A percentile compares a stretch with the other conserved stretches of the same genome.
These are phyloP conservation scores for Paramecium biaurelia DNA, from an alignment of 73 alveolate species.

Conservation along the genomic window DNA sequence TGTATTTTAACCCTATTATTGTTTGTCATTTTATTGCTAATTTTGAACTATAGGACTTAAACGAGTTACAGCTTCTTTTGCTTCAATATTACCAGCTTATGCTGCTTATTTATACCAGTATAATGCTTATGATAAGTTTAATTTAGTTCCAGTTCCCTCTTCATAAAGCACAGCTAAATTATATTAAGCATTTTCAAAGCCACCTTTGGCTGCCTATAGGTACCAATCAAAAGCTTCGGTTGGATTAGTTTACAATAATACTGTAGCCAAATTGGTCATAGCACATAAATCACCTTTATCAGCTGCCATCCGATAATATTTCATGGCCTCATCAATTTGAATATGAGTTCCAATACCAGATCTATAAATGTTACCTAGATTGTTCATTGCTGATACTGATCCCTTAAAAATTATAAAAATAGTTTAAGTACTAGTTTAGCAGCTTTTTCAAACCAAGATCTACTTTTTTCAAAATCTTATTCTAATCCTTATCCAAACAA, in stretches of 20 bases:
- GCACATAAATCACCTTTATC: conserved; percentile 48
- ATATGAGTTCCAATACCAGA: conserved; percentile 38
- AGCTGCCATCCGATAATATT: conserved; percentile 25
- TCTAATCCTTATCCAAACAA: conserved; percentile 45
- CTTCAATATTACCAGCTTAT: conserved; percentile 38
- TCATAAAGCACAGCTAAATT: conserved; percentile 41
- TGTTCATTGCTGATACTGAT: conserved; percentile 50
- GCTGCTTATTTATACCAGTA: conserved; percentile 34
- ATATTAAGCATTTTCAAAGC: conserved; percentile 24
- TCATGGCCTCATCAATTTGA: not conserved
- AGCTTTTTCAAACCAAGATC: conserved; percentile 34
- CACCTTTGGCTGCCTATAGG: conserved; percentile 28
- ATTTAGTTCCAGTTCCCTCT: conserved; percentile 44
- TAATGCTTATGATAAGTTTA: not conserved
- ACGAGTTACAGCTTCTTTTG: conserved; percentile 24
- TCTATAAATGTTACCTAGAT: conserved; percentile 39
- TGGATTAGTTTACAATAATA: not conserved
- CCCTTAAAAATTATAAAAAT: not conserved
- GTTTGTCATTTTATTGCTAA: not conserved
- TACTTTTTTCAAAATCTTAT: conserved; percentile 6
- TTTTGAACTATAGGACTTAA: not conserved
- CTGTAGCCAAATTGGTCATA: conserved; percentile 51
- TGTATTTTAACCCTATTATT: not conserved
- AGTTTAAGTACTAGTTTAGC: not conserved
- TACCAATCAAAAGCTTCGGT: conserved; percentile 33